A percentile compares a stretch with the other conserved stretches of the same genome.
phyloP scores from a whole-genome alignment of 208 protist species.

The Jaenimonas drosophilae region DNA sequence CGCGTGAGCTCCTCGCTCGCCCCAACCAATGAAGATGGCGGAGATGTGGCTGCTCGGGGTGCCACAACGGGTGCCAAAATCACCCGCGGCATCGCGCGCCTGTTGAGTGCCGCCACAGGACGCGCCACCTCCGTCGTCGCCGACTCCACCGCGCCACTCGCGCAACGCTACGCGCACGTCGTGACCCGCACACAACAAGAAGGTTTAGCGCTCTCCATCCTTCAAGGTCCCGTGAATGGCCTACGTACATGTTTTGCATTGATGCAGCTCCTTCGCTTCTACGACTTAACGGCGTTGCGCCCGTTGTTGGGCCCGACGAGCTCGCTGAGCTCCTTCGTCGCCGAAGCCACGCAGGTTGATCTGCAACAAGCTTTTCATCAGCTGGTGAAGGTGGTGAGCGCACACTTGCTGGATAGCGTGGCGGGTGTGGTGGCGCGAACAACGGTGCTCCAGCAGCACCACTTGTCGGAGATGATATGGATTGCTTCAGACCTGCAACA shows the following conservation, averaged over 20 bases:
- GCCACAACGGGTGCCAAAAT: slow-evolving; percentile 10
- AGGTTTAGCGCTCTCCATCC: slow-evolving; percentile 16
- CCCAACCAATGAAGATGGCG: neutral
- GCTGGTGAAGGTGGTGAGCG: slow-evolving; percentile 20
- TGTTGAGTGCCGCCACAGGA: slow-evolving; percentile 14
- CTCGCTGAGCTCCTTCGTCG: slow-evolving; percentile 39
- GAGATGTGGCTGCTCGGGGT: neutral
- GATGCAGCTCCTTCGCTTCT: slow-evolving; percentile 69
- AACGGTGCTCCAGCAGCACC: slow-evolving; percentile 34
- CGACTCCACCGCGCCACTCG: slow-evolving; percentile 3
- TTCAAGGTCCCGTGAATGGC: slow-evolving; percentile 27
- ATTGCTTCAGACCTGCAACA: no score
- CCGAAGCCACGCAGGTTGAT: slow-evolving; percentile 29
- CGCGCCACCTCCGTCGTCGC: neutral
- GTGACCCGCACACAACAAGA: slow-evolving; percentile 53
- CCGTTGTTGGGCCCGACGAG: slow-evolving; percentile 38
- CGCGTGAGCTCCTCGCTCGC: slow-evolving; percentile 18
- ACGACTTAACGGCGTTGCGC: slow-evolving; percentile 33
- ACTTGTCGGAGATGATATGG: no score
- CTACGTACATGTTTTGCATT: slow-evolving; percentile 39
- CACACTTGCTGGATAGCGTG: slow-evolving; percentile 48
- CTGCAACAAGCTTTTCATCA: slow-evolving; percentile 31
- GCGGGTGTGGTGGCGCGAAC: slow-evolving; percentile 24
- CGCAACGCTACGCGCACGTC: slow-evolving; percentile 32
- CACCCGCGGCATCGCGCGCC: slow-evolving; percentile 16